Evolutionary conservation across 164 flowering plant genomes (phyloP), one percentile per base, ranked within the genome.

Genomic region (Magnolia kwangsiensis): DNA sequence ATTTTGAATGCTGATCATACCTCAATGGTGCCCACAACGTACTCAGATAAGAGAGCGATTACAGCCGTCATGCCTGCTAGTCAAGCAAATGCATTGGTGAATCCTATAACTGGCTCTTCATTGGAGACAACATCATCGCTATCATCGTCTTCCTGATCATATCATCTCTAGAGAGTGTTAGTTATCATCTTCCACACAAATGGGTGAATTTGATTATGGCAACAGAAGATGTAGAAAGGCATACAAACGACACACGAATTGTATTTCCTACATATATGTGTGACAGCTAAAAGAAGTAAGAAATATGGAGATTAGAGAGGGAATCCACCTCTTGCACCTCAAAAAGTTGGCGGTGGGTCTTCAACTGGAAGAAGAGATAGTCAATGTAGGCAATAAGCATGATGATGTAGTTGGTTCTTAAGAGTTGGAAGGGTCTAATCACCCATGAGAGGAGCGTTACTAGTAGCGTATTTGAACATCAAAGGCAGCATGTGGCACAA

Each of bases 11-110:
- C 29, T 27, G 29, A 59, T 51, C 51, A 76, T 83, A 90, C 98
- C 96, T 95, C 94, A 63, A 95, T 95, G 21, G 98, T 91, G 23
- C 73, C 88, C 7, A 95, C 98, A 5, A 95, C 91, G 69, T 79
- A 93, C 67, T 93, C 95, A 0, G 98, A 95, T 58, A 95, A 77
- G 77, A 95, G 77, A 61, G 98, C 90, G 3, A 89, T 87, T 37
- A 90, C 20, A 10, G 72, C 80, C 6, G 96, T 91, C 89, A 93
- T 88, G 20, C 85, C 90, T 3, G 81, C 85, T 29, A 92, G 72
- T 92, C 96, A 92, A 63, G 72, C 83, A 24, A 91, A 70, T 68
- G 80, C 95, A 81, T 93, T 91, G 88, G 89, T 85, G 67, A 87
- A 87, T 27, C 97, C 95, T 2, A 95, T 85, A 50, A 85, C 93